Conservation (phyloP, 2,329 filamentous ascomycete genomes). For the Talaromyces pinophilus region DNA sequence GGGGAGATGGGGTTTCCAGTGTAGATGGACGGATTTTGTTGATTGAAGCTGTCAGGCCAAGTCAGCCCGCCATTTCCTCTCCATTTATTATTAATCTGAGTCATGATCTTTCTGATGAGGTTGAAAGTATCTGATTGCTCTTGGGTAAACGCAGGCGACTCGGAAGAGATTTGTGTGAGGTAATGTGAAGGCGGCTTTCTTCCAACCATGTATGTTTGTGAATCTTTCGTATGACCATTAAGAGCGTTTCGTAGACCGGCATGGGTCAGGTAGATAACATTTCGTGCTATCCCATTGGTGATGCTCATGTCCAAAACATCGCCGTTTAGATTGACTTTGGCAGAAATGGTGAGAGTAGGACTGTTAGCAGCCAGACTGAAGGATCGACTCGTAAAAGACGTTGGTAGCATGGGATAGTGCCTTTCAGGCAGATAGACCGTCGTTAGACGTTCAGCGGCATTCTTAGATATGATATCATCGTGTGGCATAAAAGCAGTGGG, state of each 20-base stretch:
- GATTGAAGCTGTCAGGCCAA: slow-evolving; percentile 26
- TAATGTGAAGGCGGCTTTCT: slow-evolving; percentile 30
- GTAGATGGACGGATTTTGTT: slow-evolving; percentile 14
- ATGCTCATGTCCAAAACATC: slow-evolving; percentile 58
- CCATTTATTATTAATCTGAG: slow-evolving; percentile 39
- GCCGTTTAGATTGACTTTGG: slow-evolving; percentile 54
- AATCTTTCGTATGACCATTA: slow-evolving; percentile 34
- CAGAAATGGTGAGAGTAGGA: slow-evolving; percentile 64
- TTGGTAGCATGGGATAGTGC: slow-evolving; percentile 59
- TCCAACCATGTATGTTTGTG: slow-evolving; percentile 35
- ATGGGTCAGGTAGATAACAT: slow-evolving; percentile 57
- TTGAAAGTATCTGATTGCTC: slow-evolving; percentile 41
- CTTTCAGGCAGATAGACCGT: slow-evolving; percentile 58
- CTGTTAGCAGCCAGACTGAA: slow-evolving; percentile 57
- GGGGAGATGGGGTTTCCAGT: slow-evolving; percentile 13
- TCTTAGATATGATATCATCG: slow-evolving; percentile 54
- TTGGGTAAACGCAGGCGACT: slow-evolving; percentile 28
- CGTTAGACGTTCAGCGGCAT: slow-evolving; percentile 57
- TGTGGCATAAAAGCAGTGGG: slow-evolving; percentile 62
- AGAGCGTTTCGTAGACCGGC: slow-evolving; percentile 42
- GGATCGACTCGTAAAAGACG: slow-evolving; percentile 48
- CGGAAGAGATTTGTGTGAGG: slow-evolving; percentile 27
- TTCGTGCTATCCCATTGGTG: slow-evolving; percentile 55
- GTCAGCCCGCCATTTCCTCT: slow-evolving; percentile 45
- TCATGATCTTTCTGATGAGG: slow-evolving; percentile 42